Conservation (phyloP, 1,284 basidiomycete genomes). For the Malassezia yamatoensis region DNA sequence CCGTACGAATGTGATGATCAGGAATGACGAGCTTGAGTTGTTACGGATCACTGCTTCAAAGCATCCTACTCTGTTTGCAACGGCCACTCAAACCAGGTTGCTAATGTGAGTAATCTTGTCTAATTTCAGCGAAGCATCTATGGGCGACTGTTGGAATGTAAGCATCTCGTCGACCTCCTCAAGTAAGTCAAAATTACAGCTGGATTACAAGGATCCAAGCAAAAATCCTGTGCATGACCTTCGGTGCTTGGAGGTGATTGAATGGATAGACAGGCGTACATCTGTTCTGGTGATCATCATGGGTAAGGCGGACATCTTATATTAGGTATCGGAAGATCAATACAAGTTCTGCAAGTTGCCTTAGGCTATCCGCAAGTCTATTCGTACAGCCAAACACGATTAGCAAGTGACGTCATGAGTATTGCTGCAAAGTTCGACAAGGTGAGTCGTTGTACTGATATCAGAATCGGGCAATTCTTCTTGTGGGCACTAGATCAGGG, state of each 20-base stretch:
- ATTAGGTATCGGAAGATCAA: conserved; percentile 2
- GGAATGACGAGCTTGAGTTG: not conserved
- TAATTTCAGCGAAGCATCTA: not conserved
- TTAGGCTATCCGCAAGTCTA: not conserved
- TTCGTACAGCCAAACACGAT: not conserved
- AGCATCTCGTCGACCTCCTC: conserved; percentile 2
- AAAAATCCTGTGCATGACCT: conserved; percentile 3
- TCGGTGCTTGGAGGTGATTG: conserved; percentile 3
- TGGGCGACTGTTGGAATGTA: not conserved
- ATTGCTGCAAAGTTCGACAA: not conserved
- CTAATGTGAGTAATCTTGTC: not conserved
- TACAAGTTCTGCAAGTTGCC: not conserved
- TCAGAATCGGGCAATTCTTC: not conserved
- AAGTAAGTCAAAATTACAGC: not conserved
- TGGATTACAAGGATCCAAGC: not conserved
- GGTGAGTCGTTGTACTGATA: not conserved
- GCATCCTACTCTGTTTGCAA: not conserved
- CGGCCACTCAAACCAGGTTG: not conserved
- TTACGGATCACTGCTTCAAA: not conserved
- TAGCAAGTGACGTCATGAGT: not conserved
- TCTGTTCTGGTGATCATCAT: too few relatives aligned
- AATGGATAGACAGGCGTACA: too few relatives aligned
- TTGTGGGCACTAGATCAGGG: conserved; percentile 7
- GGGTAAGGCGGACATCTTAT: too few relatives aligned
- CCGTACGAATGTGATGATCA: not conserved